These are phyloP conservation scores for Aspergillus carlsbadensis DNA, from an alignment of 495 filamentous ascomycete species.

Conservation along the genomic window DNA sequence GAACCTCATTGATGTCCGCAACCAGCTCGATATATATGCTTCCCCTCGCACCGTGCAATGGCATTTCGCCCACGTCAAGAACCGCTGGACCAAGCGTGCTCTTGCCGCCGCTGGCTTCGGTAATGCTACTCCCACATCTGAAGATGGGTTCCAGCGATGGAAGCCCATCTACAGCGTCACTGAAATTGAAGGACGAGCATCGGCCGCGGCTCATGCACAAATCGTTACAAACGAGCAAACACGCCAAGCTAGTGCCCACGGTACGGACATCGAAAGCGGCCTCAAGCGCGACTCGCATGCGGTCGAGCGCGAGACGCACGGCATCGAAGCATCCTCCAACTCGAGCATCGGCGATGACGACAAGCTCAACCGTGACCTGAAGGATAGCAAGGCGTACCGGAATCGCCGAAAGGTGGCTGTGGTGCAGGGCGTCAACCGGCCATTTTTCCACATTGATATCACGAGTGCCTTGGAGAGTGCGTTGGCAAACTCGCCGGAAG, in stretches of 20 bases:
- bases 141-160: conserved; percentile 67
- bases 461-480: conserved; percentile 91
- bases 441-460: conserved; percentile 92
- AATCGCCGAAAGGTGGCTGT: conserved; percentile 54
- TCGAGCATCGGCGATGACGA: conserved; percentile 33
- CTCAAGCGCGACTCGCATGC: conserved; percentile 27
- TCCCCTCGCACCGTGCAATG: conserved; percentile 85
- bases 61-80: conserved; percentile 94
- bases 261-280: conserved; percentile 41
- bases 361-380: conserved; percentile 48
- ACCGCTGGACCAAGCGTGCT: conserved; percentile 96
- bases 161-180: conserved; percentile 96
- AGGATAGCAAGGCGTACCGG: conserved; percentile 44
- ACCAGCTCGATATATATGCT: conserved; percentile 89
- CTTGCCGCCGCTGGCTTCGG: conserved; percentile 93
- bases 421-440: conserved; percentile 82
- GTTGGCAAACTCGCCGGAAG: conserved; percentile 61
- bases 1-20: conserved; percentile 94
- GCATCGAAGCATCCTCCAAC: conserved; percentile 32
- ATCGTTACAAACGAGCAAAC: conserved; percentile 54
- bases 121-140: conserved; percentile 67
- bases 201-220: conserved; percentile 63
- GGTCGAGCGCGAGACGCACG: conserved; percentile 32
- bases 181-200: conserved; percentile 72
- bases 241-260: conserved; percentile 27